These are phyloP conservation scores for Penicillium silybi DNA, from an alignment of 495 filamentous ascomycete genomes.

Conservation along the genomic window DNA sequence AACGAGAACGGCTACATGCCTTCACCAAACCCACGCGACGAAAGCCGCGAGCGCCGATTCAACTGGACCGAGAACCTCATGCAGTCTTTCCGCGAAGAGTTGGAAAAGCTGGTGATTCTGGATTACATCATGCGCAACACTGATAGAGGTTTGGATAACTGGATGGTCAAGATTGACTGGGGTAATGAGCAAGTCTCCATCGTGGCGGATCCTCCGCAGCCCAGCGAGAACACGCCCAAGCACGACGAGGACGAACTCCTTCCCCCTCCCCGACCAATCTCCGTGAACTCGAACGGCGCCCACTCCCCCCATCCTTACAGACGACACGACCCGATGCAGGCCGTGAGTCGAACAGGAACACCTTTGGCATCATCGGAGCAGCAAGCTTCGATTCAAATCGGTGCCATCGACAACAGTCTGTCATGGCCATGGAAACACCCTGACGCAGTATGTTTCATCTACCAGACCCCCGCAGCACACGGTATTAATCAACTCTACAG, in stretches of 20 bases:
- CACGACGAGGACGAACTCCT: slow-evolving; percentile 50
- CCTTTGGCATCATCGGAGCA: slow-evolving; percentile 42
- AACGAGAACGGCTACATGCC: slow-evolving; percentile 52
- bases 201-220: slow-evolving; percentile 72
- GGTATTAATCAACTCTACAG: slow-evolving; percentile 32
- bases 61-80: slow-evolving; percentile 87
- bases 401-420: slow-evolving; percentile 95
- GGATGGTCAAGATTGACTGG: slow-evolving; percentile 98
- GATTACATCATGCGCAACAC: slow-evolving; percentile 99
- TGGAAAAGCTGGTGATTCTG: slow-evolving; percentile 95
- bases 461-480: background rate
- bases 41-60: slow-evolving; percentile 54
- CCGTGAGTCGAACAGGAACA: slow-evolving; percentile 59
- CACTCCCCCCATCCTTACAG: slow-evolving; percentile 63
- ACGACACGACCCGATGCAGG: slow-evolving; percentile 79
- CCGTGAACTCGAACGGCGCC: slow-evolving; percentile 43
- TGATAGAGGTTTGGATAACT: slow-evolving; percentile 94
- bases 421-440: slow-evolving; percentile 99
- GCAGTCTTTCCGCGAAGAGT: slow-evolving; percentile 87
- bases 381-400: slow-evolving; percentile 67
- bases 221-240: slow-evolving; percentile 44
- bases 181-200: slow-evolving; percentile 77
- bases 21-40: slow-evolving; percentile 41
- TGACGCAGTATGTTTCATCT: slow-evolving; percentile 62
- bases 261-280: slow-evolving; percentile 55